Evolutionary conservation across 75 land plant genomes (phyloP).

Genomic region (Ceratopteris richardii): DNA sequence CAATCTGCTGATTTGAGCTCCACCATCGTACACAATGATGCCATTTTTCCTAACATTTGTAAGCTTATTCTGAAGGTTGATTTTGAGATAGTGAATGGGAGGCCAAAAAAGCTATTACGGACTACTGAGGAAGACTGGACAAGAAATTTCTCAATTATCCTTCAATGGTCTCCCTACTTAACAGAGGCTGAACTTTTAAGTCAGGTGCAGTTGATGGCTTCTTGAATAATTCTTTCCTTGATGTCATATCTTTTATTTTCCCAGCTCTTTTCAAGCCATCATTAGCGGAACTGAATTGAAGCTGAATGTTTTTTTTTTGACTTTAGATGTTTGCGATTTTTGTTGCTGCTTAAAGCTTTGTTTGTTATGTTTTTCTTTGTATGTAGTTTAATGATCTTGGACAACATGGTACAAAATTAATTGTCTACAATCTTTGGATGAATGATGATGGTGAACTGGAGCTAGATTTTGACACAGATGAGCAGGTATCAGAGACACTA

Average conservation of each 20-base stretch:
- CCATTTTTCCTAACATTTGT: neutral
- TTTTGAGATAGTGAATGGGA: constrained; percentile 30
- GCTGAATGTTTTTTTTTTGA: neutral
- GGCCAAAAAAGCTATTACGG: constrained; percentile 22
- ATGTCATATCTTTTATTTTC: neutral
- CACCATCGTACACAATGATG: neutral
- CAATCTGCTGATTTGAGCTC: neutral
- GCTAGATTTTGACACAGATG: constrained; percentile 82
- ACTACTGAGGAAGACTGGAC: constrained; percentile 36
- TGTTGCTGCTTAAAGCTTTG: neutral
- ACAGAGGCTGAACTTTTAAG: constrained; percentile 34
- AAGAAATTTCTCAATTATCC: constrained; percentile 41
- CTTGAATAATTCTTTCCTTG: neutral
- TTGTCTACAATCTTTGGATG: constrained; percentile 78
- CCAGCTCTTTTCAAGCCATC: neutral
- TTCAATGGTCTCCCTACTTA: constrained; percentile 60
- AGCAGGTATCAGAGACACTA: constrained; percentile 25
- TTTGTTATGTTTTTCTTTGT: constrained; percentile 2
- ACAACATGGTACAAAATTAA: constrained; percentile 76
- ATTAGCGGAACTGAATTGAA: neutral
- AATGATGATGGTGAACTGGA: constrained; percentile 70
- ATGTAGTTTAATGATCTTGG: constrained; percentile 78
- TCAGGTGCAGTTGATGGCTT: constrained; percentile 14
- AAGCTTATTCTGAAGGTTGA: constrained; percentile 21
- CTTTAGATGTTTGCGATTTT: neutral